Base-by-base conservation (phyloP, 2,329 filamentous ascomycete genomes). In the Epichloe coenophiala region DNA sequence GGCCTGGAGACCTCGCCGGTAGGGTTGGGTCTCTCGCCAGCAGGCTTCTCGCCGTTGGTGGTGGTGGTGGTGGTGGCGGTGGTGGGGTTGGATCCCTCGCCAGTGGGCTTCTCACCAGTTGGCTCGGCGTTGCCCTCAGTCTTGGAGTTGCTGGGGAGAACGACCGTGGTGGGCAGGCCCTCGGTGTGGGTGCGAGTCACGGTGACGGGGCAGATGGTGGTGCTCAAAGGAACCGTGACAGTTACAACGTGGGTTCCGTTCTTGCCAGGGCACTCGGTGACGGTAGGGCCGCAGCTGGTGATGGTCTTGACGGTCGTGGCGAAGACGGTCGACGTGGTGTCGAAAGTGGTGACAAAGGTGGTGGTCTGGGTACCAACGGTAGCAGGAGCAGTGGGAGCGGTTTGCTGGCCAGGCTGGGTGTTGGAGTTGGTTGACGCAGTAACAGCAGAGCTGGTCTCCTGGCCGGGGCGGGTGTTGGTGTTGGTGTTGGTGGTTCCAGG, bases 171-270 rank as follows among this genome's bases (percentile, higher is more conserved):
- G 4, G 48, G 21, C 2, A 35, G 19, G 1, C 39, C 31, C 27
- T 33, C 23, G 45, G 45, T 73, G 56, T 69, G 60, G 41, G 74
- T 73, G 56, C 69, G 60, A 41, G 74, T 78, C 68, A 73, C 73
- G n/a, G 76, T 78, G 53, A 79, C 75, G 21, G 76, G 78, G 72
- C 77, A 81, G 60, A 81, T 62, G 40, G 79, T 83, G 55, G 80
- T 83, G 47, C 74, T 76, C 46, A 80, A 59, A 45, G 78, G 65
- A 53, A 83, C 61, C 6, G 75, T 78, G 52, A 76, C 70, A 3
- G 76, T 78, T 49, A 75, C 66, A 33, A 78, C 61, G 1, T 67
- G 70, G 44, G 72, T 69, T 15, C 71, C 72, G 12, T 70, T 72
- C 45, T 66, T 62, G 51, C 68, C 72, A 33, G 76, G 76, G 70